Evolutionary conservation across 164 flowering plant species (phyloP).

Genomic region (Tetracentron sinense): DNA sequence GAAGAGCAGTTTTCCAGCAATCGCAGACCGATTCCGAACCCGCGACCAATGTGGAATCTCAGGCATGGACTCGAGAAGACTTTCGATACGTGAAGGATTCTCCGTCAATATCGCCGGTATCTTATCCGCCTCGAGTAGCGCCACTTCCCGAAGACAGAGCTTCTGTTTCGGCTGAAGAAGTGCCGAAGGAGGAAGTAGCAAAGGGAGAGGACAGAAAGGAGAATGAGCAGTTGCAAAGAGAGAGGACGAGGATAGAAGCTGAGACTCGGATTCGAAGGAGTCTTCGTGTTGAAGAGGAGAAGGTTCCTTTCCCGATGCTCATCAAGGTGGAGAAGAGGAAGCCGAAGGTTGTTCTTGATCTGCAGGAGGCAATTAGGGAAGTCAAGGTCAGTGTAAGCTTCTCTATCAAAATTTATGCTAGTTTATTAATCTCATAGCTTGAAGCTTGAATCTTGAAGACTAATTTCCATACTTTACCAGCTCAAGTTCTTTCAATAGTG

Average conservation of each 20-base stretch:
- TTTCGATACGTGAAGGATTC: slow-evolving; percentile 62
- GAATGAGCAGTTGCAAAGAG: slow-evolving; percentile 32
- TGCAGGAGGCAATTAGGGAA: slow-evolving; percentile 69
- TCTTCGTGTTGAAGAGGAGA: slow-evolving; percentile 33
- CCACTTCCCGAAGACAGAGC: slow-evolving; percentile 67
- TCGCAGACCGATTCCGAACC: slow-evolving; percentile 7
- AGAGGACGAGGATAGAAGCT: slow-evolving; percentile 46
- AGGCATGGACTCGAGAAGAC: slow-evolving; percentile 62
- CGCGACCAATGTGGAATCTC: slow-evolving; percentile 18
- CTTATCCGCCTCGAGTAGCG: slow-evolving; percentile 64
- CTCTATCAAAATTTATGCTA: not conserved
- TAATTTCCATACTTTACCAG: not conserved
- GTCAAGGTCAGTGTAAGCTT: slow-evolving; percentile 67
- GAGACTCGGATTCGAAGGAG: slow-evolving; percentile 22
- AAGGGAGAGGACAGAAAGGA: slow-evolving; percentile 16
- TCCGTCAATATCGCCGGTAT: slow-evolving; percentile 51
- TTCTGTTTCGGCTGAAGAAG: slow-evolving; percentile 8
- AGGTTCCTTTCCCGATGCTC: slow-evolving; percentile 62
- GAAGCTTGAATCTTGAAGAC: not conserved
- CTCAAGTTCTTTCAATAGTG: too few relatives aligned
- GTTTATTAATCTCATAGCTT: not conserved
- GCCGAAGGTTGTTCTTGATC: slow-evolving; percentile 51
- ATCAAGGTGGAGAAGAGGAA: slow-evolving; percentile 59
- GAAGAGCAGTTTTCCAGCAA: not conserved
- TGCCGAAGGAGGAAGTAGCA: slow-evolving; percentile 9